Percentiles rank a stretch among this genome's conserved stretches.
These are phyloP conservation scores for Solanum virginianum DNA, from an alignment of 257 asterid genomes.

Conservation along the genomic window DNA sequence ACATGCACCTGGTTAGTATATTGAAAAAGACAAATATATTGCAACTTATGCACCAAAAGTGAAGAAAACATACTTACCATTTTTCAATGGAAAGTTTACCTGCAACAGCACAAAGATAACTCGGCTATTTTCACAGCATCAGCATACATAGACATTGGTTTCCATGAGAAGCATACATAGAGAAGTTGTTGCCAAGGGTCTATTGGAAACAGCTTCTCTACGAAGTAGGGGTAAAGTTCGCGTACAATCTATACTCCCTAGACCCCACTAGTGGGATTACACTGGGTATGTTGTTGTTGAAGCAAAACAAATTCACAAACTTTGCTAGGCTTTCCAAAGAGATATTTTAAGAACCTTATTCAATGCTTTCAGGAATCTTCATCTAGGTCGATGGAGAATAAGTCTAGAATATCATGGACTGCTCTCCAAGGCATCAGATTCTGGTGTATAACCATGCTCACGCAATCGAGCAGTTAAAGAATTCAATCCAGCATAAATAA, in stretches of 20 bases:
- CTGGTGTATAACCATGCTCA: slow-evolving; percentile 25
- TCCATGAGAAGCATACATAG: background rate
- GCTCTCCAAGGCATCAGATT: slow-evolving; percentile 20
- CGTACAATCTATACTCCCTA: too few species aligned
- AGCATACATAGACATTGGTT: background rate
- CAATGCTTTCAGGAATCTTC: background rate
- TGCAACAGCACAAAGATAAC: background rate
- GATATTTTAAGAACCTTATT: background rate
- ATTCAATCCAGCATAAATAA: slow-evolving; percentile 37
- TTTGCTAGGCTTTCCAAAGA: background rate
- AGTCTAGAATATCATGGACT: slow-evolving; percentile 6
- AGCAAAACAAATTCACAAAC: background rate
- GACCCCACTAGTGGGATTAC: too few species aligned
- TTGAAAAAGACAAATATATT: too few species aligned
- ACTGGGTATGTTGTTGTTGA: too few species aligned
- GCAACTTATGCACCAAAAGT: background rate
- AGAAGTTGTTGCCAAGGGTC: too few species aligned
- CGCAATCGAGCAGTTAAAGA: slow-evolving; percentile 41
- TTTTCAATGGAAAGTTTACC: background rate
- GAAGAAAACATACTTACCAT: background rate
- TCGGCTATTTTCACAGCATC: background rate
- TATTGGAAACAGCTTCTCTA: too few species aligned
- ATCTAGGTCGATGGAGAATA: background rate
- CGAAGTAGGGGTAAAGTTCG: too few species aligned
- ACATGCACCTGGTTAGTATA: too few species aligned